Base-by-base conservation (phyloP, 1,284 basidiomycete genomes). In the Cerioporus squamosus region DNA sequence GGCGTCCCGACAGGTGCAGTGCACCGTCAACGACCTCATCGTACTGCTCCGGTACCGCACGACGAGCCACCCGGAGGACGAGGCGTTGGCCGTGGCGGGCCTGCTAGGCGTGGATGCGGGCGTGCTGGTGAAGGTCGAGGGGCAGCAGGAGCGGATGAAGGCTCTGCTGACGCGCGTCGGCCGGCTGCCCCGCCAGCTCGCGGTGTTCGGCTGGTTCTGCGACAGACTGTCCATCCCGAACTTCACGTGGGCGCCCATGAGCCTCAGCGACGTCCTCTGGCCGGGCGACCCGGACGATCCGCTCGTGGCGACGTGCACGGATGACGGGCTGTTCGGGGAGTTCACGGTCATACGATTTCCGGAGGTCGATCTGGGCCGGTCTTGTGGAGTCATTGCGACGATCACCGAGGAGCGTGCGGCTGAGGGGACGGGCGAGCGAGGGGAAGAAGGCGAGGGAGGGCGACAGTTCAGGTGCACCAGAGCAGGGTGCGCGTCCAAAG, bases 21-120 rank as follows among this genome's bases (percentile, higher is more conserved):
- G 22, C 52, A 42, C 33, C 5, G 38, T 51, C 12, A 20, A 20
- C 47, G 47, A 55, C 5, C 42, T 57, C 31, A 26, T 44, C 22
- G 45, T 18, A 2, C 45, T 53, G 3, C 29, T 57, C 5, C 44
- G 29, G 33, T 33, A 44, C 26, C 47, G 59, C 10, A 33, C 39
- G 3, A 48, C 39, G 23, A 60, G 45, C 20, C 24, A 45, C 3
- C 38, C 45, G 15, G 50, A 48, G n/a, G 54, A 56, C 23, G 59
- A 60, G 53, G 20, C 33, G 18, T 2, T 56, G 15, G 49, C 53
- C 10, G 42, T 60, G 22, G 39, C 54, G 4, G 45, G 36, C 14
- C 31, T 56, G 12, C 53, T 60, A 5, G 33, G 49, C 5, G 48
- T 57, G 17, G 42, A 51, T 26, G 33, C 55, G 2, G 29, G n/a